These are phyloP conservation scores for Mycena belliarum DNA, from an alignment of 768 basidiomycete genomes.

Conservation along the genomic window DNA sequence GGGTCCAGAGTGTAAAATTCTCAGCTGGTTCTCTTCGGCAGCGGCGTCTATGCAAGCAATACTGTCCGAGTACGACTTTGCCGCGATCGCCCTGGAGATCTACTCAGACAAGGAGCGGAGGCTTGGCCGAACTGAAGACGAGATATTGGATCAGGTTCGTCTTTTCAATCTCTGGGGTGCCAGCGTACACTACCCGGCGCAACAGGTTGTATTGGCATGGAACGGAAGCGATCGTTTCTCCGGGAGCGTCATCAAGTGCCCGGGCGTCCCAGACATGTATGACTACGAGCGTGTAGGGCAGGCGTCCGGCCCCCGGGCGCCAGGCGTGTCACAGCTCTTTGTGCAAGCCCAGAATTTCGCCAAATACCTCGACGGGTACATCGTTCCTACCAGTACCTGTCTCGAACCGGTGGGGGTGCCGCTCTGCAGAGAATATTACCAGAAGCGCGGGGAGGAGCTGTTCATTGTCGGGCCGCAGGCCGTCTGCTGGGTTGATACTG, in stretches of 20 bases:
- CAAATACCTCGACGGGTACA: not conserved
- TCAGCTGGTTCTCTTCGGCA: not conserved
- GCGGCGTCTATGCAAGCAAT: not conserved
- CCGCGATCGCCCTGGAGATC: not conserved
- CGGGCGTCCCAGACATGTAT: not conserved
- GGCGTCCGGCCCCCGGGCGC: not conserved
- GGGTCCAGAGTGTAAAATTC: not conserved
- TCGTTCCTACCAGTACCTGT: not conserved
- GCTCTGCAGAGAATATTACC: not conserved
- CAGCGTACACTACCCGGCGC: no score
- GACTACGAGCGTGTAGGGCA: not conserved
- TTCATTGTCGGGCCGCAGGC: slow-evolving; percentile 5
- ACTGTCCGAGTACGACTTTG: not conserved
- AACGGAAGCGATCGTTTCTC: not conserved
- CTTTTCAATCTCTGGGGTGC: no score
- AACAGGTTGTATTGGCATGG: not conserved
- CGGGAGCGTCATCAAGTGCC: not conserved
- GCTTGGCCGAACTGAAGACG: no score
- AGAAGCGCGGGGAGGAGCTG: not conserved
- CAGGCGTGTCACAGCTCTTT: not conserved
- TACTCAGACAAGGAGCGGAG: not conserved
- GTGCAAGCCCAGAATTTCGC: not conserved
- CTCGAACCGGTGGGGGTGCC: slow-evolving; percentile 7
- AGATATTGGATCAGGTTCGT: no score
- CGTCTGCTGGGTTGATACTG: not conserved